These are phyloP conservation scores for Ochetophila trinervis DNA, from an alignment of 306 rosid genomes.

Conservation along the genomic window DNA sequence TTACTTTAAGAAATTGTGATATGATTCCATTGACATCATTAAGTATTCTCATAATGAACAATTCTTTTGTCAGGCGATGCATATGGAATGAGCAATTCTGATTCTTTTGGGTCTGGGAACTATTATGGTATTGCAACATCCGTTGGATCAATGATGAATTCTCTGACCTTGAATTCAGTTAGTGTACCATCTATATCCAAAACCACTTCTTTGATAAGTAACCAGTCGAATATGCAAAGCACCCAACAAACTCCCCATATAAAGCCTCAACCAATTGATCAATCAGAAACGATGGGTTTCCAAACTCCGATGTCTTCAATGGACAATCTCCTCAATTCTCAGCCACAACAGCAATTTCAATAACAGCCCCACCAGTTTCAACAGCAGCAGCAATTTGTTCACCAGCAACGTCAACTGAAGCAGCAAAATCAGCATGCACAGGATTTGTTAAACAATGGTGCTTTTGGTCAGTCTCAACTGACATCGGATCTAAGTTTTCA, in stretches of 20 bases:
- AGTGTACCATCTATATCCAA: slow-evolving; percentile 59
- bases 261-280: slow-evolving; percentile 61
- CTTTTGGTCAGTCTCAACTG: slow-evolving; percentile 60
- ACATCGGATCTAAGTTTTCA: slow-evolving; percentile 52
- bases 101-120: slow-evolving; percentile 69
- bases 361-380: slow-evolving; percentile 72
- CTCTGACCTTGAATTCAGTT: slow-evolving; percentile 61
- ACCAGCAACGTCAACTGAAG: slow-evolving; percentile 56
- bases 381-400: slow-evolving; percentile 58
- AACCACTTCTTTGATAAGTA: slow-evolving; percentile 49
- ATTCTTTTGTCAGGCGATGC: slow-evolving; percentile 71
- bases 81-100: slow-evolving; percentile 59
- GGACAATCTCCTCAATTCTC: slow-evolving; percentile 58
- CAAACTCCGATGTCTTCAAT: slow-evolving; percentile 61
- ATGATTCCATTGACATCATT: slow-evolving; percentile 4
- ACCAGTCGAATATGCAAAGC: slow-evolving; percentile 63
- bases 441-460: slow-evolving; percentile 51
- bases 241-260: slow-evolving; percentile 58
- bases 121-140: slow-evolving; percentile 56
- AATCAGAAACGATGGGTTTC: slow-evolving; percentile 69
- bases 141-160: slow-evolving; percentile 68
- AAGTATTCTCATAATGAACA: slow-evolving; percentile 26
- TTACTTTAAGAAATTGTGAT: slow-evolving; percentile 2
- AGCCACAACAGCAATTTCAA: slow-evolving; percentile 58
- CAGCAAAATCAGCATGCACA: slow-evolving; percentile 63